Evolutionary conservation across 2,329 filamentous ascomycete species (phyloP).

Genomic region (Alternaria infectoria): DNA sequence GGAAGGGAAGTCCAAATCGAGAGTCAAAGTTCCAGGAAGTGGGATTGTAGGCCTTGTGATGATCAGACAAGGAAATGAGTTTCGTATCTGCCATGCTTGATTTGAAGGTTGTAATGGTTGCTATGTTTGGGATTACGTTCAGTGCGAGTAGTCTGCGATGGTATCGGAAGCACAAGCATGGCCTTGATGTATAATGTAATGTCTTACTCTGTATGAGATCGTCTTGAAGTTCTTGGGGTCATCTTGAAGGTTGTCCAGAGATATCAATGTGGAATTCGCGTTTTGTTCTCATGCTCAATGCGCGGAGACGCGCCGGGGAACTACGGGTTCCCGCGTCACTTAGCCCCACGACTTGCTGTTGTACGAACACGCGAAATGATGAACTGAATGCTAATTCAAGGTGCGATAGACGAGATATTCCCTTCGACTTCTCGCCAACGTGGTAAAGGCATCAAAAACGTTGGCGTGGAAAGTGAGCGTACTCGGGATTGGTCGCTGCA

Average conservation of each 20-base stretch:
- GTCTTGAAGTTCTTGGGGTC: background rate
- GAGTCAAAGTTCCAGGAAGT: conserved; percentile 46
- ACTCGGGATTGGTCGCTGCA: conserved; percentile 1
- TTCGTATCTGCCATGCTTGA: background rate
- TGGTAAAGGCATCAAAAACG: background rate
- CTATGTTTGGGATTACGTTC: background rate
- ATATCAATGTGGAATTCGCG: background rate
- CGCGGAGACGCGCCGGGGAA: background rate
- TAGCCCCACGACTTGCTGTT: background rate
- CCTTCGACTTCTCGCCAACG: background rate
- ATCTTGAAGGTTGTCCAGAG: background rate
- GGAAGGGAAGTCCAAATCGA: conserved; percentile 38
- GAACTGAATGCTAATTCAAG: background rate
- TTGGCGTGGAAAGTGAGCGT: background rate
- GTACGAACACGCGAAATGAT: background rate
- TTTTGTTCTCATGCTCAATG: background rate
- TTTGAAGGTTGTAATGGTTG: background rate
- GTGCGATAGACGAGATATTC: too few relatives aligned
- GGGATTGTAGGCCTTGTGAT: conserved; percentile 24
- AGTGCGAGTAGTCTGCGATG: background rate
- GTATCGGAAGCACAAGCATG: background rate
- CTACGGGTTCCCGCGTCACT: background rate
- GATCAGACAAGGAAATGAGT: background rate
- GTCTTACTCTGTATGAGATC: background rate
- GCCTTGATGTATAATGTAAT: background rate